A percentile compares a stretch with the other conserved stretches of the same genome.
phyloP scores from a whole-genome alignment of 495 filamentous ascomycete species.

The Neurospora terricola region DNA sequence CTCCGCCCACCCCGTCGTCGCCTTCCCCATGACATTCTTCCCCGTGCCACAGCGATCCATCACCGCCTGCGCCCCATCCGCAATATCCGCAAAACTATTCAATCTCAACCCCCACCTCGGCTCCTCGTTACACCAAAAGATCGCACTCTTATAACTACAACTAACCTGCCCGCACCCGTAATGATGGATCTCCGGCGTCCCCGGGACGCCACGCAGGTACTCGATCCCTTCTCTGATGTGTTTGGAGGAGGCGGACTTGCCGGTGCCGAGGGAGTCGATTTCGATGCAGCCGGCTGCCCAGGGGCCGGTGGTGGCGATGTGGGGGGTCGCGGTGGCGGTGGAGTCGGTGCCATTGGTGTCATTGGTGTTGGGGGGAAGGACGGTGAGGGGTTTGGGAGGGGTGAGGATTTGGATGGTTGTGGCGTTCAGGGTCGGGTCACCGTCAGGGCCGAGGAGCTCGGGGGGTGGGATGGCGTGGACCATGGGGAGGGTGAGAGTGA shows the following conservation, averaged over 20 bases:
- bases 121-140: not conserved
- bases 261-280: not conserved
- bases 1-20: not conserved
- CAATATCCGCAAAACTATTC: not conserved
- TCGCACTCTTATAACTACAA: not conserved
- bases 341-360: not conserved
- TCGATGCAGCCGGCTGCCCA: not conserved
- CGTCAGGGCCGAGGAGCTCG: not conserved
- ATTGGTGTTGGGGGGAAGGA: not conserved
- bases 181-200: not conserved
- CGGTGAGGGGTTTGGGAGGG: not conserved
- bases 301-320: not conserved
- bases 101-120: not conserved
- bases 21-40: not conserved
- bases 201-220: not conserved
- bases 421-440: not conserved
- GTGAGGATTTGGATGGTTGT: not conserved
- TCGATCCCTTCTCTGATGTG: not conserved
- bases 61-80: not conserved
- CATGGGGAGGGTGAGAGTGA: not conserved
- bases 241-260: not conserved
- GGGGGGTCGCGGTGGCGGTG: not conserved
- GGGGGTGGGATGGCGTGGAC: not conserved
- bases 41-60: not conserved
- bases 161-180: not conserved